phyloP scores from a whole-genome alignment of 1,284 basidiomycete genomes.

The Fomitopsis betulina region DNA sequence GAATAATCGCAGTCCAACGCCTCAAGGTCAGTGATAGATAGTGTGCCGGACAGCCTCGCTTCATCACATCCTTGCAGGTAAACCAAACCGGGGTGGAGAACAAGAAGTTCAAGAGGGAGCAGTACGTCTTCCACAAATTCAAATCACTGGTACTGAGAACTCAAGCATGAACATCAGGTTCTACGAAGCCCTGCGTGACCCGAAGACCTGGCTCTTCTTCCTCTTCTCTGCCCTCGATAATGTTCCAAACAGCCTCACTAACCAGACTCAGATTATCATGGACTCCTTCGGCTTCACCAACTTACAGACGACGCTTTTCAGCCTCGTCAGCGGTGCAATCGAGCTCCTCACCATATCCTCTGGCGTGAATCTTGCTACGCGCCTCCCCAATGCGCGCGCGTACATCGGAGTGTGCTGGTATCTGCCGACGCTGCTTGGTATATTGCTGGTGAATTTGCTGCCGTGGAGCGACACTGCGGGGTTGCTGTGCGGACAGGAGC shows the following conservation, averaged over 20 bases:
- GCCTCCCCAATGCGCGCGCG: constrained; percentile 49
- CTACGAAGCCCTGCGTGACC: constrained; percentile 61
- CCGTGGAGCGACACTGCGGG: constrained; percentile 63
- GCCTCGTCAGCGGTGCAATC: constrained; percentile 61
- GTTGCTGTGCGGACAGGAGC: constrained; percentile 43
- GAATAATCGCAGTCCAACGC: constrained; percentile 58
- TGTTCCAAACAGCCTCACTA: constrained; percentile 67
- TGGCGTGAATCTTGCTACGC: constrained; percentile 53
- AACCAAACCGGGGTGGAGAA: constrained; percentile 37
- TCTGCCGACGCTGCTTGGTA: constrained; percentile 55
- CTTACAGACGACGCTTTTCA: constrained; percentile 64
- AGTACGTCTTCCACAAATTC: constrained; percentile 41
- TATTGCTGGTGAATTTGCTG: constrained; percentile 57
- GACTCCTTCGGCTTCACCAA: constrained; percentile 63
- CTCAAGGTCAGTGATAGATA: constrained; percentile 42
- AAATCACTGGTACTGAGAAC: not conserved
- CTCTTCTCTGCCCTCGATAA: constrained; percentile 59
- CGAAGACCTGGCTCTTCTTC: constrained; percentile 70
- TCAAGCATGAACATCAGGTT: constrained; percentile 34
- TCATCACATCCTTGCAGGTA: constrained; percentile 11
- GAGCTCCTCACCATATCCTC: constrained; percentile 65
- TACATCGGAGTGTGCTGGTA: constrained; percentile 56
- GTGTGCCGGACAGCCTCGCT: not conserved
- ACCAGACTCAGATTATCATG: constrained; percentile 66
- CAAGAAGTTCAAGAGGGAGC: constrained; percentile 34